Base-by-base conservation (phyloP, 306 rosid genomes). In the Castanea crenata region DNA sequence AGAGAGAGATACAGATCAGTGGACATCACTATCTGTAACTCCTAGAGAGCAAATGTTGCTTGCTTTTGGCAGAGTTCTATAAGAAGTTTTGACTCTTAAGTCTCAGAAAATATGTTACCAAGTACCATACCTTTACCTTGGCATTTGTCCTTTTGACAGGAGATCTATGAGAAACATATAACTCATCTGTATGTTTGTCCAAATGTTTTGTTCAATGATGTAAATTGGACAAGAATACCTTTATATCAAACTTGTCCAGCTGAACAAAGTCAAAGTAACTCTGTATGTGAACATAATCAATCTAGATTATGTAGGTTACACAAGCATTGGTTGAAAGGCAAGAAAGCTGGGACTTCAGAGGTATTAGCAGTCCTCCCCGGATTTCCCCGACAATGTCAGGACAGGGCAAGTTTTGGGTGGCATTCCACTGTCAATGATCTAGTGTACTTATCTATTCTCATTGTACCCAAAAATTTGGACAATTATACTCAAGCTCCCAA, bases 331-430 rank as follows among this genome's bases (percentile, higher is more conserved):
- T 85, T 94, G 84, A 89, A 91, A 86, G 96, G 98, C 2, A 88
- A 92, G 16, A 95, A 91, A 13, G 94, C 94, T 6, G 99, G 97
- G 63, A 91, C 91, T 61, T 85, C 90, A 10, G 98, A 95, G 85
- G 85, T 90, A 74, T 59, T 95, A 2, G 97, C 97, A 11, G 49
- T 86, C 69, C 88, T 95, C 18, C 96, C 96, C 2, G 97, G 99
- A 83, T 85, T 64, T 86, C 98, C 98, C 97, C 1, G 96, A 95
- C 87, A 95, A 95, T 54, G 83, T 95, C 56, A 84, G 98, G 75
- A 88, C 89, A 92, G 65, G 99, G 99, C 5, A 92, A 95, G 32
- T 93, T 95, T 75, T 91, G 99, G 99, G 89, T 90, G 74, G 99
- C 92, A 63, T 0, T 95, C 81, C 97, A 92, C 76, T 81, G 87